Evolutionary conservation across 495 filamentous ascomycete genomes (phyloP).

Genomic region (Penicillium psychrofluorescens): DNA sequence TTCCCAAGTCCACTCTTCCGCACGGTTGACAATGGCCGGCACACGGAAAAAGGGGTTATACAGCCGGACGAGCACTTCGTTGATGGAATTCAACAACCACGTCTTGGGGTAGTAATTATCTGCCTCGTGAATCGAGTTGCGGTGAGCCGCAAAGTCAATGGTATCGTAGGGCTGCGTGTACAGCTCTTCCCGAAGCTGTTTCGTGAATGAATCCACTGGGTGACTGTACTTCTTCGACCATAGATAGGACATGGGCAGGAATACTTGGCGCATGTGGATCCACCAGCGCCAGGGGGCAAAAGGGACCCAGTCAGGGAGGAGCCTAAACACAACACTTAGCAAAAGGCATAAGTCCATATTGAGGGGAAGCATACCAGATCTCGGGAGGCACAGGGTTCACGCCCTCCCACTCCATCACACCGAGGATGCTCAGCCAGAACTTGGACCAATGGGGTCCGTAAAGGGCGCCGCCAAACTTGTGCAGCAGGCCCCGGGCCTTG

Average conservation of each 20-base stretch:
- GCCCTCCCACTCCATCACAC: constrained; percentile 80
- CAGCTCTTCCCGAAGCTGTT: constrained; percentile 70
- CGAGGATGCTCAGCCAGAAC: constrained; percentile 80
- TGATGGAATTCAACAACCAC: constrained; percentile 67
- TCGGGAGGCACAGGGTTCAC: constrained; percentile 93
- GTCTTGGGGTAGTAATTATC: constrained; percentile 96
- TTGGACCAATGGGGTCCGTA: constrained; percentile 92
- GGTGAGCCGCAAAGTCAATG: constrained; percentile 68
- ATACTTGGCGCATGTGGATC: constrained; percentile 94
- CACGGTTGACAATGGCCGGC: constrained; percentile 47
- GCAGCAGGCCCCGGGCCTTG: constrained; percentile 75
- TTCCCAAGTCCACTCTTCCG: constrained; percentile 68
- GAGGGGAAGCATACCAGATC: constrained; percentile 53
- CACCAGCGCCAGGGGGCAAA: constrained; percentile 97
- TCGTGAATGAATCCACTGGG: constrained; percentile 63
- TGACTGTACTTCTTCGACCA: constrained; percentile 72
- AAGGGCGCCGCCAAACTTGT: constrained; percentile 79
- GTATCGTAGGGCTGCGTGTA: constrained; percentile 72
- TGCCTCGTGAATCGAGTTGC: constrained; percentile 69
- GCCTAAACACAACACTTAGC: constrained; percentile 27
- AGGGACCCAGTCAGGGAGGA: constrained; percentile 92
- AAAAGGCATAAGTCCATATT: background rate
- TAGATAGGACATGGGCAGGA: constrained; percentile 84
- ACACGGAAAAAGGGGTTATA: constrained; percentile 69
- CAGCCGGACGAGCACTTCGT: constrained; percentile 67